Evolutionary conservation across 139 green algal genomes (phyloP).

Genomic region (Picochlorum sp.): DNA sequence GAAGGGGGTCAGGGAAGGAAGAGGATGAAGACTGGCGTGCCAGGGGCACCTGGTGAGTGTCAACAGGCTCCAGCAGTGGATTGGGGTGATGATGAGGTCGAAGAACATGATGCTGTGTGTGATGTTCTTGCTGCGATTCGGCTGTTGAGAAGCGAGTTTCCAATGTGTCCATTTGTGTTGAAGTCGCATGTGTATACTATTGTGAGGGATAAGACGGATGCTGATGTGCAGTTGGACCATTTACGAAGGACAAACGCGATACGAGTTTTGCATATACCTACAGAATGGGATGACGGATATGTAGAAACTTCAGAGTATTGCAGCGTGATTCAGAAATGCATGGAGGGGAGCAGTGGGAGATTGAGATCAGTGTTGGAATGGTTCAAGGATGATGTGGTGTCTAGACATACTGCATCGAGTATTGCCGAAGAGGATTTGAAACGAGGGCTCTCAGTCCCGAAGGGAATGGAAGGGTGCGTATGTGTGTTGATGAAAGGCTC

Average conservation of each 20-base stretch:
- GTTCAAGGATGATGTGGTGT: constrained; percentile 1
- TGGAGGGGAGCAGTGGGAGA: not conserved
- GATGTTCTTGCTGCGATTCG: not conserved
- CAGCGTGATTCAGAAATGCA: not conserved
- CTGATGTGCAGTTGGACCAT: not conserved
- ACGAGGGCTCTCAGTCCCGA: not conserved
- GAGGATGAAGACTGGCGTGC: too few relatives aligned
- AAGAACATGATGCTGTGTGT: not conserved
- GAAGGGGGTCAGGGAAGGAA: too few relatives aligned
- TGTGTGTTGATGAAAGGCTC: not conserved
- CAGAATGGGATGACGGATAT: not conserved
- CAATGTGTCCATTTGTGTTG: not conserved
- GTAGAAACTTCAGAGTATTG: not conserved
- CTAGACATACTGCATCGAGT: not conserved
- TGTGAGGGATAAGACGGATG: not conserved
- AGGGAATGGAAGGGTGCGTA: not conserved
- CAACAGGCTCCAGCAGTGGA: too few relatives aligned
- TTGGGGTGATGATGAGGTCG: not conserved
- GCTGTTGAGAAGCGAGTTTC: too few relatives aligned
- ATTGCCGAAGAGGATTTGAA: not conserved
- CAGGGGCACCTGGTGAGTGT: too few relatives aligned
- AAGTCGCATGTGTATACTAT: constrained; percentile 1
- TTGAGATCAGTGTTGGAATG: not conserved
- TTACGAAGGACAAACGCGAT: not conserved
- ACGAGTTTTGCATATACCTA: not conserved